phyloP scores from a whole-genome alignment of 2,329 filamentous ascomycete genomes.

The Monosporascus sp. region DNA sequence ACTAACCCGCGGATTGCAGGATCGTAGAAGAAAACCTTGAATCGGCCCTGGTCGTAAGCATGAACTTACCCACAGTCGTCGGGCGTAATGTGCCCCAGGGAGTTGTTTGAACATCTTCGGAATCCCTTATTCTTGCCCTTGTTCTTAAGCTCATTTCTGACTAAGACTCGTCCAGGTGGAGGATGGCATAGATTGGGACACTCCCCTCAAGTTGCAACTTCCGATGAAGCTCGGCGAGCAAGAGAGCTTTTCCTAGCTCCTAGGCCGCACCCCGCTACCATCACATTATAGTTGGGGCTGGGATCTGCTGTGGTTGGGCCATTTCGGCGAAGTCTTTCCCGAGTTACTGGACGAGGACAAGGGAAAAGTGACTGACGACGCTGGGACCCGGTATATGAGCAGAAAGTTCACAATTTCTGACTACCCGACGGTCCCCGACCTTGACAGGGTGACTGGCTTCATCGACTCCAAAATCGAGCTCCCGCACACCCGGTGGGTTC shows the following conservation, averaged over 20 bases:
- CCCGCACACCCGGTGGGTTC: slow-evolving; percentile 20
- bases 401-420: slow-evolving; percentile 20
- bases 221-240: slow-evolving; percentile 22
- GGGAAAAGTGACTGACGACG: slow-evolving; percentile 15
- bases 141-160: background rate
- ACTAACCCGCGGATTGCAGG: slow-evolving; percentile 4
- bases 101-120: too few relatives aligned
- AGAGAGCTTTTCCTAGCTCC: slow-evolving; percentile 23
- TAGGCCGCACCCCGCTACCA: slow-evolving; percentile 1
- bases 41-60: slow-evolving; percentile 25
- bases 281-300: slow-evolving; percentile 24
- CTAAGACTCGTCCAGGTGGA: slow-evolving; percentile 18
- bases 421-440: slow-evolving; percentile 20
- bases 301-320: slow-evolving; percentile 23
- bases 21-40: slow-evolving; percentile 29
- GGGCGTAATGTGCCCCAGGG: too few relatives aligned
- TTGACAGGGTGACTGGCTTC: slow-evolving; percentile 20
- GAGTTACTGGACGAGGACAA: slow-evolving; percentile 19
- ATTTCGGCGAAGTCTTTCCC: slow-evolving; percentile 25
- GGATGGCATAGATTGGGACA: slow-evolving; percentile 36
- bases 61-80: background rate
- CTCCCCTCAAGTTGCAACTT: slow-evolving; percentile 28
- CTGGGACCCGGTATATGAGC: slow-evolving; percentile 16
- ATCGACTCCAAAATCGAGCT: slow-evolving; percentile 20
- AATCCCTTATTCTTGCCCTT: background rate